Evolutionary conservation across 2,329 filamentous ascomycete species (phyloP).

Genomic region (Botrytis porri): DNA sequence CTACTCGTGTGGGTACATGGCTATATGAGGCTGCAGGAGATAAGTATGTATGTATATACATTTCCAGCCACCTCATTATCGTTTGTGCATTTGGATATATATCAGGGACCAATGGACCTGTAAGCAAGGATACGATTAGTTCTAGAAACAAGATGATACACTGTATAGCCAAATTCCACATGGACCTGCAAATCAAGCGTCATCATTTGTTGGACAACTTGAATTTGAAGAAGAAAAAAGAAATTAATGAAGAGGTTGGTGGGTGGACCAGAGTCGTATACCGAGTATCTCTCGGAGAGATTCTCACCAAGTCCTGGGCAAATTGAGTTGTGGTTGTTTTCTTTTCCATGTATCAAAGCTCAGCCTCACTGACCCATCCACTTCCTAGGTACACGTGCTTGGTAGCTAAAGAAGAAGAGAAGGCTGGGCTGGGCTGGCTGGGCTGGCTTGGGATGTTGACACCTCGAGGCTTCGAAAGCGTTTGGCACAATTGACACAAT

Average conservation of each 20-base stretch:
- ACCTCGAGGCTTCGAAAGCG: background rate
- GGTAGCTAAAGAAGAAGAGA: background rate
- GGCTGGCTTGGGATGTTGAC: background rate
- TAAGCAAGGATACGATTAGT: constrained; percentile 8
- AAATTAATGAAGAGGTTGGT: constrained; percentile 21
- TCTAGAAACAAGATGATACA: background rate
- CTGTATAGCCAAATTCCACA: constrained; percentile 11
- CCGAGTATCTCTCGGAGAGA: background rate
- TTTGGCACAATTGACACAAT: background rate
- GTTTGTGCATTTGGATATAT: background rate
- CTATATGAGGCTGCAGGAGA: constrained; percentile 8
- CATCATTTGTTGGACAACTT: background rate
- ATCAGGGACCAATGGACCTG: background rate
- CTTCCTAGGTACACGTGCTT: background rate
- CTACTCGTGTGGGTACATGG: constrained; percentile 13
- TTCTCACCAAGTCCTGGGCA: too few relatives aligned
- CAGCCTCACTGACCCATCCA: background rate
- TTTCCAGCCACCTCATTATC: constrained; percentile 19
- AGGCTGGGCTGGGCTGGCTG: background rate
- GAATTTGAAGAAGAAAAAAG: background rate
- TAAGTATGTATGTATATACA: background rate
- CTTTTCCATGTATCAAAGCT: background rate
- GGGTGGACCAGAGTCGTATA: constrained; percentile 9
- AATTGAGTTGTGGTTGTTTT: background rate
- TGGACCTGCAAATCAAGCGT: background rate